These are phyloP conservation scores for Pseudogymnoascus sp. DNA, from an alignment of 2,329 filamentous ascomycete genomes.

Conservation along the genomic window DNA sequence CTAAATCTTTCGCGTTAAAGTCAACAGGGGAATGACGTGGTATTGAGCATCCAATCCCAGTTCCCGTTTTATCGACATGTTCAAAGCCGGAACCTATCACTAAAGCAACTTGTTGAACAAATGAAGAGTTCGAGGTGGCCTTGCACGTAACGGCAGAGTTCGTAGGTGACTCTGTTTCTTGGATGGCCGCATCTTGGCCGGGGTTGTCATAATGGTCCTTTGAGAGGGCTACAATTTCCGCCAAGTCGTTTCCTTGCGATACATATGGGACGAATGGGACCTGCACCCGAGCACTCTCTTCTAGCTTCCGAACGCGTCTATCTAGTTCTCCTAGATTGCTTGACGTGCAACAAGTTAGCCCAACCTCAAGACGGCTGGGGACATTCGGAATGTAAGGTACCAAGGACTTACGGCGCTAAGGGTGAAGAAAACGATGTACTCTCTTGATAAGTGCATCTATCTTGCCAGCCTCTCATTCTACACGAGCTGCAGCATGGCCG, in stretches of 20 bases:
- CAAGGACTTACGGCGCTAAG: neutral
- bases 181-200: neutral
- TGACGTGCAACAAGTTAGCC: neutral
- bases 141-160: neutral
- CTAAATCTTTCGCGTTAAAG: slow-evolving; percentile 9
- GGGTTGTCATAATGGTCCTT: neutral
- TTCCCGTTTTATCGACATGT: neutral
- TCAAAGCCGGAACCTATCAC: neutral
- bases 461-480: slow-evolving; percentile 9
- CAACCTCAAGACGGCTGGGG: neutral
- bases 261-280: neutral
- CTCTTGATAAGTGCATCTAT: slow-evolving; percentile 14
- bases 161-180: neutral
- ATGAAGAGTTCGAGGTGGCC: neutral
- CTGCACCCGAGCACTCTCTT: neutral
- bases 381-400: neutral
- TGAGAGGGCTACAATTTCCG: neutral
- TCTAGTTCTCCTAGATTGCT: neutral
- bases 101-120: neutral
- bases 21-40: neutral
- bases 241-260: neutral
- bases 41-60: neutral
- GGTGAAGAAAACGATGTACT: neutral
- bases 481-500: slow-evolving; percentile 13
- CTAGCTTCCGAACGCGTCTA: neutral